A percentile compares a stretch with the other conserved stretches of the same genome.
phyloP scores from a whole-genome alignment of 2,329 filamentous ascomycete species.

The Ophiostoma perfectum region DNA sequence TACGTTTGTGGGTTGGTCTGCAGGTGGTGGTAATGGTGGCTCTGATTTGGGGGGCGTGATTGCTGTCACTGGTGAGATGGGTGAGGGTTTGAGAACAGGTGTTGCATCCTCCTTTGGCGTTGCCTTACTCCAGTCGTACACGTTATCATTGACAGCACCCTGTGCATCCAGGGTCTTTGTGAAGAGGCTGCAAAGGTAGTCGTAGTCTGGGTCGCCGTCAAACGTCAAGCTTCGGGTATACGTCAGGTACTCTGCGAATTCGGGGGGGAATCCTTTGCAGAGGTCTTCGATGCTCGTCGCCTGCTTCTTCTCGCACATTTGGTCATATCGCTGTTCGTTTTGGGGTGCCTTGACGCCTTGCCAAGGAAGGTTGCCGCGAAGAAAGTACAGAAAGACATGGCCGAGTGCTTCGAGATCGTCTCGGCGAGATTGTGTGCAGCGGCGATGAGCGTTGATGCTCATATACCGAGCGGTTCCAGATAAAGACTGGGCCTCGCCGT shows the following conservation, averaged over 20 bases:
- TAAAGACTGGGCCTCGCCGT: slow-evolving; percentile 90
- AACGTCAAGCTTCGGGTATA: slow-evolving; percentile 97
- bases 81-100: slow-evolving; percentile 29
- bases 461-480: slow-evolving; percentile 97
- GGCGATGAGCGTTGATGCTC: slow-evolving; percentile 98
- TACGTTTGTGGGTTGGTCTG: background rate
- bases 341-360: slow-evolving; percentile 66
- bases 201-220: slow-evolving; percentile 96
- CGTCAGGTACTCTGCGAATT: slow-evolving; percentile 94
- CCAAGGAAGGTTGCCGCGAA: slow-evolving; percentile 64
- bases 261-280: slow-evolving; percentile 89
- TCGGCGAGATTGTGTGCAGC: slow-evolving; percentile 87
- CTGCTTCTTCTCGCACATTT: slow-evolving; percentile 99
- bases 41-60: background rate
- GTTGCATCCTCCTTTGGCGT: slow-evolving; percentile 53
- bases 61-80: background rate
- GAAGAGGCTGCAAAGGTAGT: slow-evolving; percentile 92
- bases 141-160: slow-evolving; percentile 88
- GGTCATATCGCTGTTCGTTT: slow-evolving; percentile 96
- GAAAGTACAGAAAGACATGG: slow-evolving; percentile 72
- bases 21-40: background rate
- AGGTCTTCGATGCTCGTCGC: slow-evolving; percentile 94
- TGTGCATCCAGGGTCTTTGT: slow-evolving; percentile 89
- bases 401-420: slow-evolving; percentile 89
- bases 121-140: slow-evolving; percentile 99